Base-by-base conservation (phyloP, 208 protist species). In the Trypanosoma lewisi region DNA sequence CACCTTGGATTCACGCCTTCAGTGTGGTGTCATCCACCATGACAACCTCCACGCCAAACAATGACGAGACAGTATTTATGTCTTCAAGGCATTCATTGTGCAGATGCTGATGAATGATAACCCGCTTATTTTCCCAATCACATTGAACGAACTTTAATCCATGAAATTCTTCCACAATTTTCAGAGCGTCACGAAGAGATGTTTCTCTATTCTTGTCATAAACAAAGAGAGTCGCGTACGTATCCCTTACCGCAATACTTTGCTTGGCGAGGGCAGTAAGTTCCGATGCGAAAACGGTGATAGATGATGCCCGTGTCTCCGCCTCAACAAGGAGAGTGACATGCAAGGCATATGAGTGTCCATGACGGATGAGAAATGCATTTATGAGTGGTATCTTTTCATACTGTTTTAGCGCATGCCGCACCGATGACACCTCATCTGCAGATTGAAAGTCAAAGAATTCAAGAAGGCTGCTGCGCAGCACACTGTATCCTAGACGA, bases 371-470 rank as follows among this genome's bases (percentile, higher is more conserved):
- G 25, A 95, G 75, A 70, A 95, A 92, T 1, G 87, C 75, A 63
- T 92, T 95, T 8, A 92, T 82, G 61, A 87, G 79, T 14, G 52
- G 79, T 49, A 82, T 74, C 37, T 65, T 66, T 33, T 76, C 55
- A 28, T 82, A 91, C 2, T 79, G 41, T 58, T 90, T 81, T 44
- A 95, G 76, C 66, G 65, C 73, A 30, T 71, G 71, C 16, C 89
- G 81, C 42, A 95, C 79, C 3, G 33, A 48, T 25, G 75, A 30
- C 33, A 93, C 80, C 42, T 95, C 89, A 2, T 80, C 67, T 1
- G 73, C 84, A 61, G 70, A 77, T 57, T 95, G 89, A 73, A 72
- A 88, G 53, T 95, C 89, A 57, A 95, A 95, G 51, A 95, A 95
- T 68, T 95, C 85, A 9, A 91, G 56, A 3, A 93, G 51, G 34